A percentile compares a stretch with the other conserved stretches of the same genome.
phyloP scores from a whole-genome alignment of 257 asterid genomes.

The Linderniella brevidens region DNA sequence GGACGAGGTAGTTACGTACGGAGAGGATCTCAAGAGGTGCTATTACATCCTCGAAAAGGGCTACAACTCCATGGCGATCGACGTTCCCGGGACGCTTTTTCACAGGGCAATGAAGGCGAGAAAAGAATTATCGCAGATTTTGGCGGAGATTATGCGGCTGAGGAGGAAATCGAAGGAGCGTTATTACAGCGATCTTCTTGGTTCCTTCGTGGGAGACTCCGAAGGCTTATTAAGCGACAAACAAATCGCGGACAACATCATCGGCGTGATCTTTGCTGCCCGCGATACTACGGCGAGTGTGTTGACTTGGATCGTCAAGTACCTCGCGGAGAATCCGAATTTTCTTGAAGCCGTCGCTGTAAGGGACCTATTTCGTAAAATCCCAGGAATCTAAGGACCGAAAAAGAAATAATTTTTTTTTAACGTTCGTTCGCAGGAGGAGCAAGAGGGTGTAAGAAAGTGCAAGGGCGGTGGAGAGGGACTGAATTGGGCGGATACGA shows the following conservation, averaged over 20 bases:
- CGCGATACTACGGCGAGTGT: slow-evolving; percentile 63
- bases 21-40: slow-evolving; percentile 52
- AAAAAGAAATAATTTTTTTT: no score
- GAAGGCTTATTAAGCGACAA: slow-evolving; percentile 46
- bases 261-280: slow-evolving; percentile 59
- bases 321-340: slow-evolving; percentile 45
- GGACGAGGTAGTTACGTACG: slow-evolving; percentile 37
- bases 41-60: slow-evolving; percentile 53
- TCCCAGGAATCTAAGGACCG: no score
- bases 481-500: slow-evolving; percentile 39
- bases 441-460: no score
- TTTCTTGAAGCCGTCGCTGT: slow-evolving; percentile 58
- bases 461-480: neutral
- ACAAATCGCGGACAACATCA: slow-evolving; percentile 56
- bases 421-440: no score
- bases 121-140: slow-evolving; percentile 20
- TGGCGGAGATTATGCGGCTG: slow-evolving; percentile 28
- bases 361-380: slow-evolving; percentile 10
- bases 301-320: slow-evolving; percentile 54
- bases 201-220: slow-evolving; percentile 44
- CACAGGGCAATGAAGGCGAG: slow-evolving; percentile 23
- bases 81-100: slow-evolving; percentile 52
- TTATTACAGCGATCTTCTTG: slow-evolving; percentile 32
- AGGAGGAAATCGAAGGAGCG: slow-evolving; percentile 21
- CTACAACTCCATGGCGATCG: slow-evolving; percentile 53